These are phyloP conservation scores for Clavulina sp. DNA, from an alignment of 768 basidiomycete genomes.

Conservation along the genomic window DNA sequence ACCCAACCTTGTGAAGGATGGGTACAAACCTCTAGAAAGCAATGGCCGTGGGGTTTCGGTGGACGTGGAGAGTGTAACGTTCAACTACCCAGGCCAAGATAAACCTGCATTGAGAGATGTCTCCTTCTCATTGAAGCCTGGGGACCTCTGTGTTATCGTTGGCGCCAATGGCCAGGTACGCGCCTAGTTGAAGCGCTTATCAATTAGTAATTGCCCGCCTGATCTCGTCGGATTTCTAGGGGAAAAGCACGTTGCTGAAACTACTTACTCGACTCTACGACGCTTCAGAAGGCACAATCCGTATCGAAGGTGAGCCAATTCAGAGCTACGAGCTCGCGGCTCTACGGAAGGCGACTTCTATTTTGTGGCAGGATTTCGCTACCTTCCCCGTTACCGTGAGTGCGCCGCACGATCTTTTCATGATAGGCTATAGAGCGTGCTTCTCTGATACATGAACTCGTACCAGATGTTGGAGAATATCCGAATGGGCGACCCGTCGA, in stretches of 20 bases:
- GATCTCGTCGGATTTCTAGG: no score
- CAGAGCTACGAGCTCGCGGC: constrained; percentile 17
- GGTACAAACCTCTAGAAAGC: not conserved
- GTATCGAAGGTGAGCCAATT: constrained; percentile 24
- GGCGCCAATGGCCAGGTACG: constrained; percentile 37
- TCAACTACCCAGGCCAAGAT: constrained; percentile 27
- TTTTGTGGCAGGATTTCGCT: constrained; percentile 25
- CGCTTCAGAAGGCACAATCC: constrained; percentile 18
- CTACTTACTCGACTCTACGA: constrained; percentile 16
- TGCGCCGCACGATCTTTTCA: not conserved
- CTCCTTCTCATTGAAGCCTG: constrained; percentile 24
- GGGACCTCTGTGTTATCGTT: constrained; percentile 37
- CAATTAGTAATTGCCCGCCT: not conserved
- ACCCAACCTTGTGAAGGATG: constrained; percentile 3
- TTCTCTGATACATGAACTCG: not conserved
- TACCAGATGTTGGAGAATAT: constrained; percentile 24
- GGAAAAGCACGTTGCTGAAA: constrained; percentile 19
- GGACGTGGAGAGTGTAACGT: constrained; percentile 20
- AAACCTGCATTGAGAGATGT: constrained; percentile 13
- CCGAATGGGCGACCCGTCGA: constrained; percentile 19
- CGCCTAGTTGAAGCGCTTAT: no score
- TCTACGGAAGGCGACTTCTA: constrained; percentile 25
- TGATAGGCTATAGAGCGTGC: not conserved
- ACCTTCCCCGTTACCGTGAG: constrained; percentile 21
- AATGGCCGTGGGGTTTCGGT: not conserved